Evolutionary conservation across 495 filamentous ascomycete species (phyloP), one percentile per base, ranked within the genome.

Genomic region (Penicillium coprophilum): DNA sequence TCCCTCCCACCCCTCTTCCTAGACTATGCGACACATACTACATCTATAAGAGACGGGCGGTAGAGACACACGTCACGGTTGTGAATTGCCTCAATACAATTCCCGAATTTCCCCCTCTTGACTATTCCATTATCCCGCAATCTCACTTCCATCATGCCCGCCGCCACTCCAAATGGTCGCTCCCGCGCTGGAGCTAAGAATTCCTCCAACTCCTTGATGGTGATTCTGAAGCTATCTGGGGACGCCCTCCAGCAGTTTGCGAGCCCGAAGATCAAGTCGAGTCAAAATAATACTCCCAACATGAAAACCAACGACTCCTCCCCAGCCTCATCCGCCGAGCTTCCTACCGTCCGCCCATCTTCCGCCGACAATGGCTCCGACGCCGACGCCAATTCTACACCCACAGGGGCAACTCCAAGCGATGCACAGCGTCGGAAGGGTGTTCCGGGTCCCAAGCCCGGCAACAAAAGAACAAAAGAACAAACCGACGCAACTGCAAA

Each of bases 401-500:
- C 77, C 55, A 65, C 75, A 44, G 71, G 75, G 48, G 82, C 84
- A 38, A 81, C 76, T 39, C 71, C 72, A 39, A 79, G 83, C 71
- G 80, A 87, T 75, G 71, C 69, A 21, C 69, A 71, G 19, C 73
- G 67, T 43, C 72, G 74, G 56, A 83, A 89, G 80, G 75, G 85
- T 59, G 68, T 80, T 30, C 72, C 80, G 48, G 81, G 79, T 31
- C 76, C 80, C 15, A 86, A 83, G 66, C 70, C 80, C 17, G 82
- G 82, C 21, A 71, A 67, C 50, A 88, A 88, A 70, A 73, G 87
- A 68, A 76, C 75, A 64, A 78, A 82, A 63, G 77, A 78, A 19
- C 81, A 85, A 62, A 81, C 76, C 41, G 82, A 88, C 59, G 69
- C 78, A 8, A 62, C 76, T 13, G 76, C 85, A 24, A 91, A 89